Evolutionary conservation across 1,284 basidiomycete species (phyloP).

Genomic region (Xerocomus amazonicus): DNA sequence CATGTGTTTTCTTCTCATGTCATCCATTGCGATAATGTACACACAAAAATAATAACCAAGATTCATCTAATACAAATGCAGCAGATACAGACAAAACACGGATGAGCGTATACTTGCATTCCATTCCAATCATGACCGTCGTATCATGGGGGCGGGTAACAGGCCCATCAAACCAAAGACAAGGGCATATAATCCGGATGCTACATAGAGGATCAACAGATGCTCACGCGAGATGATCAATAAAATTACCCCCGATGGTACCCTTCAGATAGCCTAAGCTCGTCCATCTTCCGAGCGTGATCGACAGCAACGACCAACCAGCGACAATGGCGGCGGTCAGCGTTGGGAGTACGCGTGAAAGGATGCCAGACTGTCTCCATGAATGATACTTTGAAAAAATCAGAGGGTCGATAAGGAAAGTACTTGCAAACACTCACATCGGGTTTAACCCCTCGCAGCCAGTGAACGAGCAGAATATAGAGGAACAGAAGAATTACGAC

Average conservation of each 20-base stretch:
- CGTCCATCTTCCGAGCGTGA: constrained; percentile 63
- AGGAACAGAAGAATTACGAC: constrained; percentile 66
- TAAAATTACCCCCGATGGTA: constrained; percentile 51
- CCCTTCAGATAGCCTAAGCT: constrained; percentile 60
- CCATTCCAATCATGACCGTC: constrained; percentile 28
- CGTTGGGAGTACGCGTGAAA: constrained; percentile 59
- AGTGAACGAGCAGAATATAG: constrained; percentile 63
- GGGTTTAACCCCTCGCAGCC: constrained; percentile 60
- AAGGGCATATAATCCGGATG: constrained; percentile 63
- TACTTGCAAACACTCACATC: constrained; percentile 48
- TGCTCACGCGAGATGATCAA: neutral
- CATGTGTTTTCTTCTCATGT: no score
- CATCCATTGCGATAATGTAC: no score
- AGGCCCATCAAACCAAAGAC: constrained; percentile 68
- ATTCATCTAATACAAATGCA: constrained; percentile 4
- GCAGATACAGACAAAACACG: constrained; percentile 17
- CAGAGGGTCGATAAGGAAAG: neutral
- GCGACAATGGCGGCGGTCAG: constrained; percentile 64
- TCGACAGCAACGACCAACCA: constrained; percentile 62
- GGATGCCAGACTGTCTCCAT: constrained; percentile 58
- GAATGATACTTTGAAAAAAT: constrained; percentile 49
- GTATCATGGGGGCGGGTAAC: constrained; percentile 57
- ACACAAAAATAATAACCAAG: constrained; percentile 7
- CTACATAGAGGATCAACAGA: constrained; percentile 33
- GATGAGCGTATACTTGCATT: constrained; percentile 10